Base-by-base conservation (phyloP, 2,329 filamentous ascomycete species). In the Scytalidium sp. region DNA sequence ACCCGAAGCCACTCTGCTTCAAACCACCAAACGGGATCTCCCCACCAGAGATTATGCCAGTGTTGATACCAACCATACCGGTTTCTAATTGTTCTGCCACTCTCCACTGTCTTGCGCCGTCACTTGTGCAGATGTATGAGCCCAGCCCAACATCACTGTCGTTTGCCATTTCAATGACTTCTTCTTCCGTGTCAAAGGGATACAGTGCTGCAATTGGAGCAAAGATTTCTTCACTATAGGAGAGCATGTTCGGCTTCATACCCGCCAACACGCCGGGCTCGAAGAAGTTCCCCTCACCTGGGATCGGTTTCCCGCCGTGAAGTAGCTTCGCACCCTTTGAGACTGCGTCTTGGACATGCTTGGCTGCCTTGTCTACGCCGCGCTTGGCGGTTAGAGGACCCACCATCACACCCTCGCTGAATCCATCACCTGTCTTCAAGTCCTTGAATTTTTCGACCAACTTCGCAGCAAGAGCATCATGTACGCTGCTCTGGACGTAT, bases 31-130 rank as follows among this genome's bases (percentile, higher is more conserved):
- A 93, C 0, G 80, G 80, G 47, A 78, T 67, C 45, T 72, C 74
- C 54, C 70, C 65, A 58, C 76, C 74, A 52, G 72, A 75, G 45
- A 77, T 75, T 49, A 76, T 6, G 10, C 87, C 87, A 1, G 85
- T 89, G 69, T 91, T 91, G 55, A 90, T 81, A 46, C 87, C 88
- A 1, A 93, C 81, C 88, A 93, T 93, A 50, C 88, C 88, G 1
- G 90, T 87, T 65, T 93, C 86, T 29, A 93, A 72, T 22, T 75
- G 74, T 70, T 87, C 83, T 0, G 81, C 79, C 0, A 87, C 78
- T 41, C 83, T 74, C 62, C 76, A 71, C 39, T 80, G 75, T 7
- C 83, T 7, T 8, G 25, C 8, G 8, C 7, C 13, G 25, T 13
- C 13, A 13, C 25, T 29, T 13, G 25, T 29, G 8, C 7, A 8